Conservation (phyloP, 805 yeast genomes). For the Lipomyces chichibuensis region DNA sequence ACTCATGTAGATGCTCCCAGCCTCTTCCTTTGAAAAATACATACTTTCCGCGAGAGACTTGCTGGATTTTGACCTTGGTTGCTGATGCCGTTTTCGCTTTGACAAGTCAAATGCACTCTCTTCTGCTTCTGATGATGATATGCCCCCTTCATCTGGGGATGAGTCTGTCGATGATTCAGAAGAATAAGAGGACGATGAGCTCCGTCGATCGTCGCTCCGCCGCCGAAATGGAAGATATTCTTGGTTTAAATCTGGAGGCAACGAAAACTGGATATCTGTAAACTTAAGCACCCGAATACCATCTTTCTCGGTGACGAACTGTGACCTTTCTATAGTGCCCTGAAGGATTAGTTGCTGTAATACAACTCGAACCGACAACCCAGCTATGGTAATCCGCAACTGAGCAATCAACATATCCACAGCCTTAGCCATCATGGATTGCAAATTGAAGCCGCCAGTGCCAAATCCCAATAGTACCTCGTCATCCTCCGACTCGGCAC, state of each 20-base stretch:
- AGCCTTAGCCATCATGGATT: constrained; percentile 40
- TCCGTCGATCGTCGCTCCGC: constrained; percentile 6
- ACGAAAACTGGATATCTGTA: constrained; percentile 28
- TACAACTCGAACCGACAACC: constrained; percentile 23
- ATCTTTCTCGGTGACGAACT: constrained; percentile 6
- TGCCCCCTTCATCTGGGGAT: constrained; percentile 35
- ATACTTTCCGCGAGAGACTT: constrained; percentile 50
- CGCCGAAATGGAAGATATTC: constrained; percentile 10
- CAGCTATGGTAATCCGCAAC: constrained; percentile 36
- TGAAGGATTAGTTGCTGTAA: constrained; percentile 19
- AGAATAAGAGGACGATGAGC: constrained; percentile 12
- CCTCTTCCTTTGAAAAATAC: constrained; percentile 68
- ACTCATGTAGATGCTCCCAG: constrained; percentile 78
- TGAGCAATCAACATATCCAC: constrained; percentile 48
- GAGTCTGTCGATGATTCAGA: constrained; percentile 29
- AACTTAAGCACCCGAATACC: constrained; percentile 34
- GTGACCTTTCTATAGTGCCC: constrained; percentile 18
- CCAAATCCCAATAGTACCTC: constrained; percentile 40
- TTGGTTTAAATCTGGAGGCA: constrained; percentile 17
- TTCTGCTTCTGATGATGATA: constrained; percentile 45
- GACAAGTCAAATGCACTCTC: constrained; percentile 27
- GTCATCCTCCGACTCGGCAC: constrained; percentile 29
- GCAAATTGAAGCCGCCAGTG: constrained; percentile 40
- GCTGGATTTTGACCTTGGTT: constrained; percentile 15
- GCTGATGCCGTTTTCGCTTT: background rate